These are phyloP conservation scores for Haberlea rhodopensis DNA, from an alignment of 257 asterid species.

Conservation along the genomic window DNA sequence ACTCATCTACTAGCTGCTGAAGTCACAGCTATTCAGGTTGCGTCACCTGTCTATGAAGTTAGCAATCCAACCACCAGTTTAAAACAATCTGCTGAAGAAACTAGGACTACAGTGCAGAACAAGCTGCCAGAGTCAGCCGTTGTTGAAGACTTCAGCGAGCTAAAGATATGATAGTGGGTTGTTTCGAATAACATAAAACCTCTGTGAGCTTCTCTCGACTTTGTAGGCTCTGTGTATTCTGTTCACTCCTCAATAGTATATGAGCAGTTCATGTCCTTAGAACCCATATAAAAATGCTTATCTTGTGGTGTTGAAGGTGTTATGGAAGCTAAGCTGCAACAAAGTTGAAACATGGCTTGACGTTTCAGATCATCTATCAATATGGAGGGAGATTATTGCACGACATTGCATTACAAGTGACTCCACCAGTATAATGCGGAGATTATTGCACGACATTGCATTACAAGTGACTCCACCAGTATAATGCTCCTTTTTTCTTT, in stretches of 20 bases:
- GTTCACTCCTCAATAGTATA: conserved; percentile 22
- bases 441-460: too few relatives aligned
- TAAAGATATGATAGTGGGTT: conserved; percentile 40
- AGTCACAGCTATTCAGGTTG: conserved; percentile 22
- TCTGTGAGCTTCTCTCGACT: conserved; percentile 27
- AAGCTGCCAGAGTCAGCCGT: conserved; percentile 30
- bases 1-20: conserved; percentile 25
- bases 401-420: neutral
- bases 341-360: conserved; percentile 9
- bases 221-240: conserved; percentile 29
- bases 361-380: neutral
- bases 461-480: too few relatives aligned
- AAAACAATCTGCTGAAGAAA: conserved; percentile 29
- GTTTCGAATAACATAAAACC: conserved; percentile 29
- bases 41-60: conserved; percentile 30
- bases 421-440: neutral
- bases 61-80: conserved; percentile 24
- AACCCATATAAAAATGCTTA: conserved; percentile 16
- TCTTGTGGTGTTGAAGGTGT: conserved; percentile 8
- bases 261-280: conserved; percentile 20
- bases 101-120: conserved; percentile 25
- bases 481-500: neutral
- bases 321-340: conserved; percentile 18
- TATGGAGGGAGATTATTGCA: neutral
- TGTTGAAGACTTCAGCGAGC: conserved; percentile 31